Evolutionary conservation across 352 stramenopile species (phyloP).

Genomic region (Pythium angustatum): DNA sequence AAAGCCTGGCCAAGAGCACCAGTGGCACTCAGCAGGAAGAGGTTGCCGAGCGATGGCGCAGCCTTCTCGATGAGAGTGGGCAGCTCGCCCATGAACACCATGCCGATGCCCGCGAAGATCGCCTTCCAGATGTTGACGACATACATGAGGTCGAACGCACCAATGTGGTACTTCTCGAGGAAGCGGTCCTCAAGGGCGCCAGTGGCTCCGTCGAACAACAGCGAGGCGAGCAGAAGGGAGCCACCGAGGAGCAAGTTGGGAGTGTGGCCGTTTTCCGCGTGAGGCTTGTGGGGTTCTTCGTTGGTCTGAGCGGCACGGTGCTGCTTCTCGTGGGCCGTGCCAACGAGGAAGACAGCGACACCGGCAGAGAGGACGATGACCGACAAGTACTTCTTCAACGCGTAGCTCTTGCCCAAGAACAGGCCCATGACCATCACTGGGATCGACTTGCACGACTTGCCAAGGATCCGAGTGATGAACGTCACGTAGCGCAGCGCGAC

Average conservation of each 20-base stretch:
- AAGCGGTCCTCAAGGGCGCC: constrained; percentile 83
- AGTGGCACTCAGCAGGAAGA: constrained; percentile 74
- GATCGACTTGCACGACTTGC: constrained; percentile 89
- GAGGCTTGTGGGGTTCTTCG: constrained; percentile 41
- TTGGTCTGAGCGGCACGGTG: constrained; percentile 44
- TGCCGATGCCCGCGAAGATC: constrained; percentile 60
- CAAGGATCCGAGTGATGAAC: constrained; percentile 84
- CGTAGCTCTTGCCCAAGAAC: constrained; percentile 76
- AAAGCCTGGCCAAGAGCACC: constrained; percentile 80
- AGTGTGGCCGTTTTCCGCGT: constrained; percentile 48
- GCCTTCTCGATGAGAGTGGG: constrained; percentile 63
- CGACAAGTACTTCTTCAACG: constrained; percentile 81
- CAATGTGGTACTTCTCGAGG: constrained; percentile 79
- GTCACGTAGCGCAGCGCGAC: constrained; percentile 82
- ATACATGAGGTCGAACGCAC: constrained; percentile 87
- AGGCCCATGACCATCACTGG: constrained; percentile 83
- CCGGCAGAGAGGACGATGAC: constrained; percentile 71
- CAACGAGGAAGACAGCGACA: constrained; percentile 76
- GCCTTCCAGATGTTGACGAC: constrained; percentile 87
- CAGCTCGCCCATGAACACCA: constrained; percentile 75
- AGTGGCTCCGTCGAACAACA: constrained; percentile 79
- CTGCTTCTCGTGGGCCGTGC: constrained; percentile 73
- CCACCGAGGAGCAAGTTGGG: constrained; percentile 70
- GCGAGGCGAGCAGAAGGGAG: constrained; percentile 65
- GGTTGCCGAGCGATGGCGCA: constrained; percentile 54